A percentile compares a stretch with the other conserved stretches of the same genome.
phyloP scores from a whole-genome alignment of 2,329 filamentous ascomycete species.

The Aphanocladium album region DNA sequence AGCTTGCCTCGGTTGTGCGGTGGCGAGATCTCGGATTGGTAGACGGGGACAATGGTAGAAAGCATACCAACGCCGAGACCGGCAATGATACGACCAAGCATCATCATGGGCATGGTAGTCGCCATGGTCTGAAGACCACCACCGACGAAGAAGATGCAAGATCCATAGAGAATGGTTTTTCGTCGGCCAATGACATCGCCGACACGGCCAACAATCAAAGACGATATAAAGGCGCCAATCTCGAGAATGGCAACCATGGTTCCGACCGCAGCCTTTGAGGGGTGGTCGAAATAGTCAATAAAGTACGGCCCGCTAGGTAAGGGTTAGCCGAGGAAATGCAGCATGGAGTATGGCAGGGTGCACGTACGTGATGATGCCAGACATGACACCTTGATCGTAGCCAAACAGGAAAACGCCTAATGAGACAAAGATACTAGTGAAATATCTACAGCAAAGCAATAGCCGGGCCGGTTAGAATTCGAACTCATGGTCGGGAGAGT shows the following conservation, averaged over 20 bases:
- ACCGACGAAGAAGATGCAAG: slow-evolving; percentile 78
- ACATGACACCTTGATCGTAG: slow-evolving; percentile 90
- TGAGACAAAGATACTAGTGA: slow-evolving; percentile 87
- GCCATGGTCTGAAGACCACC: slow-evolving; percentile 81
- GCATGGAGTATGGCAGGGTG: slow-evolving; percentile 7
- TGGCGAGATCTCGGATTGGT: slow-evolving; percentile 92
- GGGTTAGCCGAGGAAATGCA: slow-evolving; percentile 11
- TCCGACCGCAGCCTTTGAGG: slow-evolving; percentile 79
- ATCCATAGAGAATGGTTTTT: slow-evolving; percentile 88
- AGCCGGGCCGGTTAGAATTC: slow-evolving; percentile 18
- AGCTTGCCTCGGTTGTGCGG: slow-evolving; percentile 94
- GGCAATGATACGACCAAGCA: slow-evolving; percentile 73
- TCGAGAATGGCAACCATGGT: slow-evolving; percentile 98
- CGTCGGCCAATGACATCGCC: slow-evolving; percentile 89
- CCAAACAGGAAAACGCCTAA: slow-evolving; percentile 84
- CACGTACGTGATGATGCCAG: slow-evolving; percentile 60
- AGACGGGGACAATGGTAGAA: slow-evolving; percentile 88
- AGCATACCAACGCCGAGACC: slow-evolving; percentile 83
- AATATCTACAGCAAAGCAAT: slow-evolving; percentile 60
- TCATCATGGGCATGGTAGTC: slow-evolving; percentile 84
- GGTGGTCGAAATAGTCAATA: slow-evolving; percentile 86
- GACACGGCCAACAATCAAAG: slow-evolving; percentile 76
- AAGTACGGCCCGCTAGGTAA: slow-evolving; percentile 72
- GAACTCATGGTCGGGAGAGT: slow-evolving; percentile 15
- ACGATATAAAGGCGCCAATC: slow-evolving; percentile 87